Conservation (phyloP, 2,329 filamentous ascomycete species). For the Cladosporium sp. region DNA sequence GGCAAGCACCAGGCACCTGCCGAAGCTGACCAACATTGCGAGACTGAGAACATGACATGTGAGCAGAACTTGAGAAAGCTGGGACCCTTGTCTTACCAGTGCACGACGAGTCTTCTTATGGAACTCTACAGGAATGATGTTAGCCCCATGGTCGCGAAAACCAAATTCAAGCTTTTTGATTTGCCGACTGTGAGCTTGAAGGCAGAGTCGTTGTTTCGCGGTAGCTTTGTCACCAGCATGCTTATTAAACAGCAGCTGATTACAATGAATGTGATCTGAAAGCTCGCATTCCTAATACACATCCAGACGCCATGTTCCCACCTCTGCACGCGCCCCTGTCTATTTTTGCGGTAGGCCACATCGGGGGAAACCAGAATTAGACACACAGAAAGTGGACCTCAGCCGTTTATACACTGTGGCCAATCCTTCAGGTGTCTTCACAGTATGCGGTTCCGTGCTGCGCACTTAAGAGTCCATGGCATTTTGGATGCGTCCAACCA, state of each 20-base stretch:
- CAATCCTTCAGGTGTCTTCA: not conserved
- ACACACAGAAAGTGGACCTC: rapidly evolving
- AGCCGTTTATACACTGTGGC: no score
- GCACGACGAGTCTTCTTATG: not conserved
- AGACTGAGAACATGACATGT: not conserved
- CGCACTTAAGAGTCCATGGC: not conserved
- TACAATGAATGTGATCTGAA: not conserved
- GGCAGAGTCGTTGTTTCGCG: not conserved
- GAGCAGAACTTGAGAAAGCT: not conserved
- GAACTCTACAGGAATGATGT: not conserved
- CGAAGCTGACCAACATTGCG: not conserved
- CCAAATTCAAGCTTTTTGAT: not conserved
- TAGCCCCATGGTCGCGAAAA: not conserved
- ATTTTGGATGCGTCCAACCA: not conserved
- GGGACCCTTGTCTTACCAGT: not conserved
- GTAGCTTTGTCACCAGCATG: not conserved
- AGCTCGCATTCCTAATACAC: not conserved
- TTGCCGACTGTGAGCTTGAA: not conserved
- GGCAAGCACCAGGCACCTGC: not conserved
- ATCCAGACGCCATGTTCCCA: not conserved
- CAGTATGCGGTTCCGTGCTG: not conserved
- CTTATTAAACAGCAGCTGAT: not conserved
- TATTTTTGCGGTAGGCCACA: not conserved
- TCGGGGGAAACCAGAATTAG: not conserved
- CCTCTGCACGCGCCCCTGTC: not conserved